A percentile compares a stretch with the other conserved stretches of the same genome.
These are phyloP conservation scores for Selenicereus undatus DNA, from an alignment of 148 eudicot genomes.

Conservation along the genomic window DNA sequence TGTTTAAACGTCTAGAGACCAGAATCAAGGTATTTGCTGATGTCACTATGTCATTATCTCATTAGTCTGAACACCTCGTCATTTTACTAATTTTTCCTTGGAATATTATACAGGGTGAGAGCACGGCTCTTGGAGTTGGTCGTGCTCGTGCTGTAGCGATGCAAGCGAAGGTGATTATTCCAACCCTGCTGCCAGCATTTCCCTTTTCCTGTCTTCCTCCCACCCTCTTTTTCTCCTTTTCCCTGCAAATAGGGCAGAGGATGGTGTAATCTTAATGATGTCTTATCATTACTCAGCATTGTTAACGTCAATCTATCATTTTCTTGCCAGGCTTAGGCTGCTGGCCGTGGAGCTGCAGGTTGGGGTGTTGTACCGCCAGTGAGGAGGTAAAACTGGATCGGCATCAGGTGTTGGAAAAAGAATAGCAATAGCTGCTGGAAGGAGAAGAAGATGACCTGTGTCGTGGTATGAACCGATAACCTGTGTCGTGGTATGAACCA, in stretches of 20 bases:
- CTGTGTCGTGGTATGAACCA: too few species aligned
- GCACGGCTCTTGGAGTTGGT: constrained; percentile 94
- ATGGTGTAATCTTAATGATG: too few species aligned
- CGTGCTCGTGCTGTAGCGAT: constrained; percentile 91
- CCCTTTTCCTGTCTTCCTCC: too few species aligned
- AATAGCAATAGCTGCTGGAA: too few species aligned
- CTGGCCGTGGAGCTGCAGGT: neutral
- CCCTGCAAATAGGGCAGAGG: neutral
- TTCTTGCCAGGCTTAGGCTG: neutral
- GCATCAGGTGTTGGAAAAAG: too few species aligned
- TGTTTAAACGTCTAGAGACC: constrained; percentile 95
- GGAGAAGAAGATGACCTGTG: too few species aligned
- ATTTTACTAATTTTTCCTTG: constrained; percentile 13
- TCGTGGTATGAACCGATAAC: too few species aligned
- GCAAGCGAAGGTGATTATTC: constrained; percentile 60
- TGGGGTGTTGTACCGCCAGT: neutral
- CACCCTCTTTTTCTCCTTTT: neutral
- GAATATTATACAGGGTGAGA: constrained; percentile 63
- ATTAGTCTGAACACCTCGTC: neutral
- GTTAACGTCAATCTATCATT: neutral
- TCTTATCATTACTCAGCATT: neutral
- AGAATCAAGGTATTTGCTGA: constrained; percentile 65
- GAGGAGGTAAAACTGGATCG: neutral
- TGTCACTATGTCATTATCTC: neutral
- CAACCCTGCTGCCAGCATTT: neutral